A percentile compares a stretch with the other conserved stretches of the same genome.
These are phyloP conservation scores for Tarenaya hassleriana DNA, from an alignment of 345 rosid species.

Conservation along the genomic window DNA sequence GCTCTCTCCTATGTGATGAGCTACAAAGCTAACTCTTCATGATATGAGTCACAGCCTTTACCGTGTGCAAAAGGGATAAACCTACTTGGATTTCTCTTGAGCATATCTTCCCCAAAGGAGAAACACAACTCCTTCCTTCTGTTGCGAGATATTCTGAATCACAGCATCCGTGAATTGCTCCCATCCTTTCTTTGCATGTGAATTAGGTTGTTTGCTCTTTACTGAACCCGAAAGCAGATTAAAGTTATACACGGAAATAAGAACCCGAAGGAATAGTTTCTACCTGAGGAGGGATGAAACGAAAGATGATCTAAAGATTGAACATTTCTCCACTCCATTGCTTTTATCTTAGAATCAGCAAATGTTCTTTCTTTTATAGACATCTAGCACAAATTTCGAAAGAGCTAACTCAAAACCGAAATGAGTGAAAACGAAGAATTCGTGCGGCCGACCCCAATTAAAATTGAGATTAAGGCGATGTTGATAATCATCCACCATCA, in stretches of 20 bases:
- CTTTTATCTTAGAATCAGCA: neutral
- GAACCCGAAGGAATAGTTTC: too few relatives aligned
- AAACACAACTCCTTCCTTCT: constrained; percentile 88
- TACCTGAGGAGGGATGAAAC: too few relatives aligned
- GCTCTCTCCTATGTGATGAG: too few relatives aligned
- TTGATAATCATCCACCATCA: too few relatives aligned
- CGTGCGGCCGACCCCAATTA: too few relatives aligned
- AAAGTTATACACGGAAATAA: neutral
- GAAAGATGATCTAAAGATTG: too few relatives aligned
- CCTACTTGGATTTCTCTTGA: constrained; percentile 75
- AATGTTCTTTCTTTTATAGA: too few relatives aligned
- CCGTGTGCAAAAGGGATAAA: constrained; percentile 10
- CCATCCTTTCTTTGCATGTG: constrained; percentile 99
- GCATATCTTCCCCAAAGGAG: constrained; percentile 97
- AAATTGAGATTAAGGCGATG: too few relatives aligned
- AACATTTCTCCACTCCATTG: neutral
- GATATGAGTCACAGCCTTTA: neutral
- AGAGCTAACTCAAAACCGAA: too few relatives aligned
- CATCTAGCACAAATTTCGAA: too few relatives aligned
- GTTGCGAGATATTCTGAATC: constrained; percentile 64
- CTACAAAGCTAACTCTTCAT: neutral
- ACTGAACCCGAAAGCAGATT: constrained; percentile 38
- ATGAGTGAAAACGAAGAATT: too few relatives aligned
- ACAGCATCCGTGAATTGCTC: constrained; percentile 92
- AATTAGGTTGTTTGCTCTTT: constrained; percentile 76